Evolutionary conservation across 768 basidiomycete species (phyloP), one percentile per base, ranked within the genome.

Genomic region (Kwoniella dendrophila): DNA sequence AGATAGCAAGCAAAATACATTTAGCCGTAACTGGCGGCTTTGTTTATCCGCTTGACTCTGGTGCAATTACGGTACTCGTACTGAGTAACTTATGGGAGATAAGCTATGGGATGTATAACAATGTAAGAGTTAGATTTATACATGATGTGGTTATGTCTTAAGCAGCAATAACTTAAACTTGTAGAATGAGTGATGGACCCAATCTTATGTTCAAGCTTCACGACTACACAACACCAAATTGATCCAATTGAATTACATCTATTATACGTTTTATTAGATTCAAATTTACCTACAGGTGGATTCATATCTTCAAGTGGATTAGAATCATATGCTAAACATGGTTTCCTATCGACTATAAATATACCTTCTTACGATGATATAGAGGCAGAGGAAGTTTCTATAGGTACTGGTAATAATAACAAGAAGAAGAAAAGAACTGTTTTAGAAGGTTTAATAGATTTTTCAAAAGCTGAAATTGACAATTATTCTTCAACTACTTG

Each of bases 261-360:
- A 51, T 66, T 78, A 41, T 78, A 70, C 63, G 64, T 77, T 60
- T 71, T 78, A 10, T 70, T 77, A 32, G 92, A 95, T 81, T 90
- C 90, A 64, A 97, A 95, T 78, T 86, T 99, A 2, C 96, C 96
- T 1, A 98, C 95, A 0, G 96, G 96, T 34, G 89, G 95, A 1
- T 99, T 99, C 78, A 90, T 97, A 61, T 90, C 94, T 0, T 96
- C 93, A 0, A 85, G 90, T 2, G 95, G 95, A 1, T 84, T 98
- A 62, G 95, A 99, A 73, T 92, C 92, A 4, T 93, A 86, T 75
- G 80, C 86, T 40, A 87, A 89, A 27, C 96, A 99, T 76, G 96
- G 92, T 0, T 89, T 94, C 72, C 64, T 82, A 33, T 57, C 69
- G 2, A 14, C 24, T 32, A 65, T 82, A 16, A 72, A 83, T 0